phyloP scores from a whole-genome alignment of 140 eudicot species.

The Cichorium intybus region DNA sequence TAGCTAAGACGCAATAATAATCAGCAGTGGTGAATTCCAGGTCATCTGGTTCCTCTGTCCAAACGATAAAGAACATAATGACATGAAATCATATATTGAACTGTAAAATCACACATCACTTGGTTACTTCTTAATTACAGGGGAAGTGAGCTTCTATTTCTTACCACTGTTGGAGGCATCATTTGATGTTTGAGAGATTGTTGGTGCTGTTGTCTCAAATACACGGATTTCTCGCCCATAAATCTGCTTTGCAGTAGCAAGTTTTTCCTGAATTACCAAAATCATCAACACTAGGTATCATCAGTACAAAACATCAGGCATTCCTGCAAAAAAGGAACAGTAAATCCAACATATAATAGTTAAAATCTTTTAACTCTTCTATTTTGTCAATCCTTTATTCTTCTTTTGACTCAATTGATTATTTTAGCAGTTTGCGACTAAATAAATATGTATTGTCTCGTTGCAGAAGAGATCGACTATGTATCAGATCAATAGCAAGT shows the following conservation, averaged over 20 bases:
- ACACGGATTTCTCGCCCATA: conserved; percentile 81
- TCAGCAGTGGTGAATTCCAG: conserved; percentile 78
- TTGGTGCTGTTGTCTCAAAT: conserved; percentile 56
- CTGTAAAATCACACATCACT: not conserved
- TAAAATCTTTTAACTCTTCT: not conserved
- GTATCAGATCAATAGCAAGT: not conserved
- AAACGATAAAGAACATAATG: conserved; percentile 1
- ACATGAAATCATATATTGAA: not conserved
- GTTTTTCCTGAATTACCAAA: conserved; percentile 44
- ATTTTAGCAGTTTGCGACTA: not conserved
- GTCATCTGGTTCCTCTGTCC: conserved; percentile 72
- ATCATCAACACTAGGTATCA: conserved; percentile 19
- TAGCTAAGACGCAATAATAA: conserved; percentile 54
- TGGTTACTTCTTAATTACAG: not conserved
- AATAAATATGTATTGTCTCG: not conserved
- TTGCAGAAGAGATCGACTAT: not conserved
- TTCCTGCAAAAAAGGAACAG: not conserved
- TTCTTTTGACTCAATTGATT: not conserved
- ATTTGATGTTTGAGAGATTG: conserved; percentile 38
- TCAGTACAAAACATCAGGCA: conserved; percentile 6
- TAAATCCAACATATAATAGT: conserved; percentile 9
- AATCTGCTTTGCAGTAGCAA: conserved; percentile 62
- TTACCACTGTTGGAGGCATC: conserved; percentile 45
- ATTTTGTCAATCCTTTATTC: not conserved
- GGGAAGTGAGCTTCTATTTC: not conserved